Evolutionary conservation across 768 basidiomycete species (phyloP).

Genomic region (Boletus rufocinnamomeus): DNA sequence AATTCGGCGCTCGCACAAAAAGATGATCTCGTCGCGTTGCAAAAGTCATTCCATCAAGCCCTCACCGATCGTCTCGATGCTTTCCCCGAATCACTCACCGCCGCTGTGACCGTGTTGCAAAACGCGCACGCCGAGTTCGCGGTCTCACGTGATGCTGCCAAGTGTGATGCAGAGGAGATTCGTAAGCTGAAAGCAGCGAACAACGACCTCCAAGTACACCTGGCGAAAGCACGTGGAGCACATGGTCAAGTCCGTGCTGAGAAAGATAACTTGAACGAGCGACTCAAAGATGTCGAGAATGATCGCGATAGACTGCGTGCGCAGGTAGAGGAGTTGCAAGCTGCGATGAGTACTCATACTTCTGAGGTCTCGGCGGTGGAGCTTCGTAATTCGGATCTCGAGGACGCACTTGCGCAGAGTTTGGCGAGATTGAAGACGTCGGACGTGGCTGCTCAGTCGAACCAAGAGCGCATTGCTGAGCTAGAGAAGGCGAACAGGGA

Average conservation of each 20-base stretch:
- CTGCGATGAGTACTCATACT: conserved; percentile 42
- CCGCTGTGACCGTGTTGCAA: conserved; percentile 57
- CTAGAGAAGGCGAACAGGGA: conserved; percentile 65
- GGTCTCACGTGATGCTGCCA: conserved; percentile 54
- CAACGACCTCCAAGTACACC: conserved; percentile 67
- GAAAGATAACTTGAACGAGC: conserved; percentile 72
- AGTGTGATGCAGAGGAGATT: conserved; percentile 70
- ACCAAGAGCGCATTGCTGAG: conserved; percentile 58
- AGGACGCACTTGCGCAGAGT: conserved; percentile 74
- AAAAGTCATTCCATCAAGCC: conserved; percentile 54
- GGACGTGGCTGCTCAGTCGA: conserved; percentile 64
- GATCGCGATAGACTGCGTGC: conserved; percentile 64
- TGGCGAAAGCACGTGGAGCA: conserved; percentile 74
- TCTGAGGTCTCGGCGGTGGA: conserved; percentile 50
- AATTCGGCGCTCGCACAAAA: conserved; percentile 48
- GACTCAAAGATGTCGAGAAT: conserved; percentile 56
- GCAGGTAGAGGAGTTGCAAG: conserved; percentile 58
- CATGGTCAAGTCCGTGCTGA: conserved; percentile 81
- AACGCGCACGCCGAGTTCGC: conserved; percentile 63
- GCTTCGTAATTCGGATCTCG: conserved; percentile 58
- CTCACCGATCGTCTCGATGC: conserved; percentile 53
- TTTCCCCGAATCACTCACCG: conserved; percentile 60
- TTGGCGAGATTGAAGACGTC: conserved; percentile 69
- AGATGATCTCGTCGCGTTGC: conserved; percentile 49
- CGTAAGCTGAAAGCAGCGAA: conserved; percentile 54